Evolutionary conservation across 202 grass and related monocot species (phyloP).

Genomic region (Dendrocalamus latiflorus): DNA sequence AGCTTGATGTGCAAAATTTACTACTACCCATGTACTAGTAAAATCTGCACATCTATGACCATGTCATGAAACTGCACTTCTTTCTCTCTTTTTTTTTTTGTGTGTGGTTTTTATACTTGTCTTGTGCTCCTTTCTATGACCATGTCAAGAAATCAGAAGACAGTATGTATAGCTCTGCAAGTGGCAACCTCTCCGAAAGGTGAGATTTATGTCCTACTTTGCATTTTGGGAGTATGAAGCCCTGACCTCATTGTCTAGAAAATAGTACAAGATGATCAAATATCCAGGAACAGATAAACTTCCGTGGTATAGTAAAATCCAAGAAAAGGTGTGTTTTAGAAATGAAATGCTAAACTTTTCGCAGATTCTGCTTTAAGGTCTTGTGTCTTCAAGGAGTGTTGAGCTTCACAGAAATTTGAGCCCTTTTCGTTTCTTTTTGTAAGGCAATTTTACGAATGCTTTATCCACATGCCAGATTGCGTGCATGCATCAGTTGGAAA

Average conservation of each 20-base stretch:
- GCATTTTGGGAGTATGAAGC: no score
- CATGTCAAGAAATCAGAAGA: no score
- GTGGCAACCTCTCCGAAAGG: no score
- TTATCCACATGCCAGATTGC: slow-evolving; percentile 1
- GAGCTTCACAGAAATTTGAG: neutral
- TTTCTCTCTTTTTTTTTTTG: no score
- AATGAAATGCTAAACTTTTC: neutral
- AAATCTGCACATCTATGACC: slow-evolving; percentile 35
- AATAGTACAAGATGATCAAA: no score
- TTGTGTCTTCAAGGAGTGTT: neutral
- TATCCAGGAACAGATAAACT: no score
- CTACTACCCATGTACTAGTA: neutral
- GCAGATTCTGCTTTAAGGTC: neutral
- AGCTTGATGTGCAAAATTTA: slow-evolving; percentile 12
- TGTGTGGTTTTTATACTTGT: no score
- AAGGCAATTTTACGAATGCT: neutral
- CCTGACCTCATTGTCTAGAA: no score
- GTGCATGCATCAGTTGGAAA: slow-evolving; percentile 1
- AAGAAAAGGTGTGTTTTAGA: neutral
- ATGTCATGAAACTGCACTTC: neutral
- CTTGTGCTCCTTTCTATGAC: no score
- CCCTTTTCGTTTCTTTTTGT: neutral
- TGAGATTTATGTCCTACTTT: no score
- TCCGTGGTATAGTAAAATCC: neutral
- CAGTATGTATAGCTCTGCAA: no score